Evolutionary conservation across 2,329 filamentous ascomycete genomes (phyloP).

Genomic region (Diplocarpon mali): DNA sequence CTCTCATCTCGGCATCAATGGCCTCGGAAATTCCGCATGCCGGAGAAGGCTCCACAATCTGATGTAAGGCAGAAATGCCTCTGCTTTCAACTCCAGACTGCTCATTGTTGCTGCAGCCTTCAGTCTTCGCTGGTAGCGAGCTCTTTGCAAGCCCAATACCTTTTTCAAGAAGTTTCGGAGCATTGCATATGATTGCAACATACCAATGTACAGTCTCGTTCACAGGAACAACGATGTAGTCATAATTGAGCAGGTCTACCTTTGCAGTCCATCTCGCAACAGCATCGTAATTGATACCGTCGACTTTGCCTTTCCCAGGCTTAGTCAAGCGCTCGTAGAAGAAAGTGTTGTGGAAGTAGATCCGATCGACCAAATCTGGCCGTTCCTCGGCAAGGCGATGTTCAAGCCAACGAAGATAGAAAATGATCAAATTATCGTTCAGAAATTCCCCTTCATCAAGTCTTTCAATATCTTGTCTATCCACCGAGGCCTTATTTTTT

Average conservation of each 20-base stretch:
- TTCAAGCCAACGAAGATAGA: constrained; percentile 71
- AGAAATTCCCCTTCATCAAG: constrained; percentile 78
- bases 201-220: constrained; percentile 89
- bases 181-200: constrained; percentile 87
- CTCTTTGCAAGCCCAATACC: constrained; percentile 3
- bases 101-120: background rate
- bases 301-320: constrained; percentile 34
- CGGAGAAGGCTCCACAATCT: background rate
- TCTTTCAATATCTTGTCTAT: constrained; percentile 60
- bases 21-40: background rate
- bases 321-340: constrained; percentile 74
- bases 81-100: background rate
- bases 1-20: background rate
- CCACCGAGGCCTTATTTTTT: constrained; percentile 52
- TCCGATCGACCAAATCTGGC: constrained; percentile 46
- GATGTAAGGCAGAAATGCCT: no score
- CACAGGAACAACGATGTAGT: constrained; percentile 86
- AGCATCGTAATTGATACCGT: constrained; percentile 69
- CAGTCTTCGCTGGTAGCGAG: background rate
- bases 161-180: constrained; percentile 47
- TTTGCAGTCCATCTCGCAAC: constrained; percentile 83
- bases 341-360: constrained; percentile 88
- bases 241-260: constrained; percentile 72
- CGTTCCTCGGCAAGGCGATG: constrained; percentile 42
- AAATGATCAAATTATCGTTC: constrained; percentile 86